phyloP scores from a whole-genome alignment of 163 green algal genomes.

The Scenedesmus sp. region DNA sequence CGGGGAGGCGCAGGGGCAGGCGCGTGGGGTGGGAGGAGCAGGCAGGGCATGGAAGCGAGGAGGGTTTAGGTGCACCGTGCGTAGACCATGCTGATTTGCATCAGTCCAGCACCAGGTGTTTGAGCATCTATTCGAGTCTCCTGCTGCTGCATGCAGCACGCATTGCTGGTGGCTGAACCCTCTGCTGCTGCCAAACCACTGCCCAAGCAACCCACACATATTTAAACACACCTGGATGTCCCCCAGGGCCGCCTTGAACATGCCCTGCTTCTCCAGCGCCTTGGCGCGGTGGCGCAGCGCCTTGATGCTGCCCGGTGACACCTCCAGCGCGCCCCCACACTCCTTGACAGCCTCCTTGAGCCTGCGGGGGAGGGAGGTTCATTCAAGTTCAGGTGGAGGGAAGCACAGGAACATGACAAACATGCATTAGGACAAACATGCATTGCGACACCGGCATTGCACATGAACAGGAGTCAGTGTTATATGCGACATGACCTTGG shows the following conservation, averaged over 20 bases:
- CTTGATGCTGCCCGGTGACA: slow-evolving; percentile 67
- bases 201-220: neutral
- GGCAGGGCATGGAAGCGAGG: neutral
- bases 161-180: too few relatives aligned
- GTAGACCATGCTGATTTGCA: too few relatives aligned
- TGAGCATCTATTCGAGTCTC: too few relatives aligned
- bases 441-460: too few relatives aligned
- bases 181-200: neutral
- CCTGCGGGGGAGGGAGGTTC: slow-evolving; percentile 43
- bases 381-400: too few relatives aligned
- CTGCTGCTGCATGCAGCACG: neutral
- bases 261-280: slow-evolving; percentile 82
- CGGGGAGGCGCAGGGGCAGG: neutral
- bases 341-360: slow-evolving; percentile 89
- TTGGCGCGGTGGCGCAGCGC: slow-evolving; percentile 79
- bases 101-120: too few relatives aligned
- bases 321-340: slow-evolving; percentile 79
- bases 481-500: too few relatives aligned
- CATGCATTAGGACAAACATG: too few relatives aligned
- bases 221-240: slow-evolving; percentile 80
- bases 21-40: neutral
- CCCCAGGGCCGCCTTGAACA: slow-evolving; percentile 83
- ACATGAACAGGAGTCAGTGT: too few relatives aligned
- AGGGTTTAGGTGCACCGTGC: neutral
- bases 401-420: too few relatives aligned